Conservation (phyloP, 352 stramenopile species). For the Phytopythium sindhum region DNA sequence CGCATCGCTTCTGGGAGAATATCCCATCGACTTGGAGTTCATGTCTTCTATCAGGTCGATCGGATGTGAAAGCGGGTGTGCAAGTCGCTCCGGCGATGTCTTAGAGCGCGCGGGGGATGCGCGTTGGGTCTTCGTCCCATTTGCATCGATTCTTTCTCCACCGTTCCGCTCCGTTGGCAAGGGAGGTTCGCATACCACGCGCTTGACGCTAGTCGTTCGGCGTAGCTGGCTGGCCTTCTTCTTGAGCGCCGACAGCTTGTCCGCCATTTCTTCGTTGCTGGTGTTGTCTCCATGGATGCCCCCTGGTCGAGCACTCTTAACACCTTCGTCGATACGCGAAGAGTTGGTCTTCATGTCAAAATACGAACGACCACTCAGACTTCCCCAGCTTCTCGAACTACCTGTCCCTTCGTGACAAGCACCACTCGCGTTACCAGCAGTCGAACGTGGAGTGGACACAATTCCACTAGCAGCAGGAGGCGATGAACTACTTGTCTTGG, state of each 20-base stretch:
- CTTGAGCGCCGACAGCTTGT: slow-evolving; percentile 59
- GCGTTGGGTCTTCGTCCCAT: neutral
- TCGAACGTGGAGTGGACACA: neutral
- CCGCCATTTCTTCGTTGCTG: slow-evolving; percentile 28
- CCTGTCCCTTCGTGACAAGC: neutral
- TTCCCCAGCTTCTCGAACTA: slow-evolving; percentile 1
- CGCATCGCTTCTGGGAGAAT: neutral
- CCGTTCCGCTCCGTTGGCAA: neutral
- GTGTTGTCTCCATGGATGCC: neutral
- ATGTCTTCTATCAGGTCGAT: neutral
- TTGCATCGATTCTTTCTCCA: neutral
- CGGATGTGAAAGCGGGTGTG: neutral
- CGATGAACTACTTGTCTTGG: neutral
- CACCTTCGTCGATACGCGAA: neutral
- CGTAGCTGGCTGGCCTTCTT: slow-evolving; percentile 50
- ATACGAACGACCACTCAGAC: slow-evolving; percentile 44
- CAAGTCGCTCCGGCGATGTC: slow-evolving; percentile 5
- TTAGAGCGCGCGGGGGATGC: slow-evolving; percentile 6
- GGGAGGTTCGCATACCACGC: slow-evolving; percentile 4
- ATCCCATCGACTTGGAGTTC: neutral
- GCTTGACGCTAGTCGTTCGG: slow-evolving; percentile 42
- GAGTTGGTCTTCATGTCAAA: slow-evolving; percentile 11
- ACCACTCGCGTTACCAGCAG: neutral
- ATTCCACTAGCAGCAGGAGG: neutral
- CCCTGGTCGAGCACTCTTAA: neutral